Conservation (phyloP, 129 eudicot genomes). For the Apium graveolens region DNA sequence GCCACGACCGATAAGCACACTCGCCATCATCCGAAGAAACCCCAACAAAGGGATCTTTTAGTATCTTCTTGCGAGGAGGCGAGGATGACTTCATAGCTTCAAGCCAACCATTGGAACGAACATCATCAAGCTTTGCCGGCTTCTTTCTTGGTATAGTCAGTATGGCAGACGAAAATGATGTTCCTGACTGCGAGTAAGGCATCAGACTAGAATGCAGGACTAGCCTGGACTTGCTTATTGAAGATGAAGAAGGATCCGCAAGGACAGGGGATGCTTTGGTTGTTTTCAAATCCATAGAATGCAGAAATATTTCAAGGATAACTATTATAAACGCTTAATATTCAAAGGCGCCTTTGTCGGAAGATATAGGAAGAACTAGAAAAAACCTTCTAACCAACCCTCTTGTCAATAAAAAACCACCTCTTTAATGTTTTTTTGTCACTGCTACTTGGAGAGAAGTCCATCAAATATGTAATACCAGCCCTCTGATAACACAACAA, state of each 20-base stretch:
- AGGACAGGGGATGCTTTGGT: conserved; percentile 61
- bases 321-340: background rate
- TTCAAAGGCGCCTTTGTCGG: background rate
- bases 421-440: conserved; percentile 67
- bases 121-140: conserved; percentile 69
- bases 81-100: conserved; percentile 92
- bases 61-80: conserved; percentile 68
- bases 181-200: conserved; percentile 54
- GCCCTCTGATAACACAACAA: conserved; percentile 27
- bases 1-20: conserved; percentile 55
- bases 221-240: conserved; percentile 55
- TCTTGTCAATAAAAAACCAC: conserved; percentile 85
- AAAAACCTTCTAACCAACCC: conserved; percentile 40
- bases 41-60: conserved; percentile 46
- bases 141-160: conserved; percentile 55
- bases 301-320: background rate
- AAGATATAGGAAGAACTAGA: background rate
- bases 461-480: conserved; percentile 52
- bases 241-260: conserved; percentile 51
- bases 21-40: conserved; percentile 59
- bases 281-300: conserved; percentile 60
- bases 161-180: conserved; percentile 38
- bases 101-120: conserved; percentile 75
- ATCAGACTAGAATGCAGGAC: conserved; percentile 43
- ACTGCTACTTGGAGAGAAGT: conserved; percentile 45